A percentile compares a stretch with the other conserved stretches of the same genome.
Conservation (phyloP, 192 early-diverging fungal species). For the Obelidium mucronatum region DNA sequence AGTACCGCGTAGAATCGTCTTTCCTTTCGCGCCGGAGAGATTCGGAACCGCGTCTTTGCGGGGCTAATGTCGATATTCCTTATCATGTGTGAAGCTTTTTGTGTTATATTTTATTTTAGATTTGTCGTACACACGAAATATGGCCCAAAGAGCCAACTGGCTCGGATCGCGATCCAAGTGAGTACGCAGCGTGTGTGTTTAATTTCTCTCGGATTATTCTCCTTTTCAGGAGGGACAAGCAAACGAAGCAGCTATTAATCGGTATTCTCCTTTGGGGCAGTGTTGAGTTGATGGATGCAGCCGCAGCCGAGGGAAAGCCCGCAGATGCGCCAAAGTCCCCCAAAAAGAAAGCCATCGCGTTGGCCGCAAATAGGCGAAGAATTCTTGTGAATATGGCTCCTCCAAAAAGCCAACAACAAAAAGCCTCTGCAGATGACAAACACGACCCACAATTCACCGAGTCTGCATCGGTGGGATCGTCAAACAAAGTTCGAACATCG, state of each 20-base stretch:
- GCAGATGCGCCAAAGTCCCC: not conserved
- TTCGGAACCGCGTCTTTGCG: no score
- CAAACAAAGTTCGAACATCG: constrained; percentile 75
- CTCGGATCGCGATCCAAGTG: constrained; percentile 35
- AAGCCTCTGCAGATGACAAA: not conserved
- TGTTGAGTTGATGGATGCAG: constrained; percentile 17
- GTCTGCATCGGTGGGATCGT: constrained; percentile 5
- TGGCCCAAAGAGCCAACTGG: constrained; percentile 20
- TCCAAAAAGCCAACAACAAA: not conserved
- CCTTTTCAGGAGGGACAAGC: not conserved
- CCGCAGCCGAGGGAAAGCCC: not conserved
- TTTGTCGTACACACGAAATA: not conserved
- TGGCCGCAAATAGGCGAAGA: not conserved
- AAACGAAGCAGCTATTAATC: not conserved
- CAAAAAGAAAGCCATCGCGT: not conserved
- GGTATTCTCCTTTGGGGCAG: not conserved
- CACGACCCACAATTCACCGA: not conserved
- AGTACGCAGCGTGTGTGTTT: not conserved
- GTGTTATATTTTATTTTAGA: not conserved
- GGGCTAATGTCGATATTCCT: no score
- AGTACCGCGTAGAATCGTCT: no score
- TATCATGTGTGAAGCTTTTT: no score
- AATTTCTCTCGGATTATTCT: not conserved
- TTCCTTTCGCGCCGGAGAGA: no score
- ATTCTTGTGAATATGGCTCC: not conserved